Evolutionary conservation across 768 basidiomycete species (phyloP).

Genomic region (Collybia sordida): DNA sequence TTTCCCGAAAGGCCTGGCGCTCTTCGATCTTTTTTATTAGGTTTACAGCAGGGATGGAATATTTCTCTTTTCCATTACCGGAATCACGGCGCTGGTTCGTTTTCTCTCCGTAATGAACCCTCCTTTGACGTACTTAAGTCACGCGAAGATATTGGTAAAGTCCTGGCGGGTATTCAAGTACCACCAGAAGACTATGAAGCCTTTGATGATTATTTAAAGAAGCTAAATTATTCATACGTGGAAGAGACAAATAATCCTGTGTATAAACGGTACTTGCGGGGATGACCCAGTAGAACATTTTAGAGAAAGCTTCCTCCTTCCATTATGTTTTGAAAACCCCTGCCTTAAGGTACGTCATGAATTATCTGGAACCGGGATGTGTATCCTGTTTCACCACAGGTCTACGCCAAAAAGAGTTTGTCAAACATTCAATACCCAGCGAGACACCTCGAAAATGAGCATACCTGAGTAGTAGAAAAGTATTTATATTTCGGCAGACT

Average conservation of each 20-base stretch:
- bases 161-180: constrained; percentile 92
- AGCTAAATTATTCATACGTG: constrained; percentile 83
- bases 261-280: constrained; percentile 70
- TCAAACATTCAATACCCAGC: no score
- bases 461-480: neutral
- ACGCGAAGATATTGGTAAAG: constrained; percentile 80
- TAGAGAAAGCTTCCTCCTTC: neutral
- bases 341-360: no score
- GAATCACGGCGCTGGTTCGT: constrained; percentile 92
- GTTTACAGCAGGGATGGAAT: constrained; percentile 85
- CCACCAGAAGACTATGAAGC: constrained; percentile 62
- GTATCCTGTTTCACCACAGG: no score
- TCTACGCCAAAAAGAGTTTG: no score
- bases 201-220: constrained; percentile 74
- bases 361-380: no score
- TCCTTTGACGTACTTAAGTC: constrained; percentile 4
- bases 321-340: no score
- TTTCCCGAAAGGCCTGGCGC: constrained; percentile 96
- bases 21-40: constrained; percentile 84
- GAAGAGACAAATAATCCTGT: constrained; percentile 93
- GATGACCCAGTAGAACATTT: constrained; percentile 14
- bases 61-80: constrained; percentile 97
- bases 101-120: neutral
- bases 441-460: no score
- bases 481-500: constrained; percentile 16